These are phyloP conservation scores for Mycena vitilis DNA, from an alignment of 768 basidiomycete species.

Conservation along the genomic window DNA sequence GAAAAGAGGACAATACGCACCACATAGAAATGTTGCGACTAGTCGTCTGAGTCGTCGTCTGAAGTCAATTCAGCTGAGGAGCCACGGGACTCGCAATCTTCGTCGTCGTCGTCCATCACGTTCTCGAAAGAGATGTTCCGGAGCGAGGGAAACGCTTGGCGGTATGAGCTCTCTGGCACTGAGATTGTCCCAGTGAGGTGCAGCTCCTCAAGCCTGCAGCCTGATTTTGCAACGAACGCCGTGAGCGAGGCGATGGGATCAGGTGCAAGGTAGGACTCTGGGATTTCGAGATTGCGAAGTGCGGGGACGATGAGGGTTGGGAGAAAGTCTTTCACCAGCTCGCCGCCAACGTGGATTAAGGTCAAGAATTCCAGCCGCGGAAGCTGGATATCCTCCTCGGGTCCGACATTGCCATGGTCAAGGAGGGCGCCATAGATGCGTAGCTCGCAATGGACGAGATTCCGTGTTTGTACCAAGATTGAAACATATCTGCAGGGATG, in stretches of 20 bases:
- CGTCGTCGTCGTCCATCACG: too few relatives aligned
- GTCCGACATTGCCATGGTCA: not conserved
- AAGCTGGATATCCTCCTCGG: not conserved
- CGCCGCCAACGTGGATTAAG: not conserved
- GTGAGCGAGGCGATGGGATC: not conserved
- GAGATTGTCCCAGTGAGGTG: not conserved
- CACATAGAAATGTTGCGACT: too few relatives aligned
- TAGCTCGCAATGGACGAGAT: not conserved
- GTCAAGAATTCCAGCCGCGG: not conserved
- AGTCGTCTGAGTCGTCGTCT: too few relatives aligned
- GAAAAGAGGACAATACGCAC: too few relatives aligned
- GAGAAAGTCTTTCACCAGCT: not conserved
- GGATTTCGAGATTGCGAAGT: not conserved
- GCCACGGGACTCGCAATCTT: too few relatives aligned
- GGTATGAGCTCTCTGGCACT: not conserved
- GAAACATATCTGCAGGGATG: not conserved
- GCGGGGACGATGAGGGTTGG: not conserved
- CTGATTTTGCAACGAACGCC: not conserved
- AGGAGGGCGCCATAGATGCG: too few relatives aligned
- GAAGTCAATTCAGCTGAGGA: too few relatives aligned
- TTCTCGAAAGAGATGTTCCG: not conserved
- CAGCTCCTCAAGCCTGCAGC: not conserved
- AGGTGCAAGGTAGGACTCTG: not conserved
- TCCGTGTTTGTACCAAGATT: not conserved
- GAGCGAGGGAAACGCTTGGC: not conserved